Base-by-base conservation (phyloP, 164 flowering plant species). In the Vitis riparia region DNA sequence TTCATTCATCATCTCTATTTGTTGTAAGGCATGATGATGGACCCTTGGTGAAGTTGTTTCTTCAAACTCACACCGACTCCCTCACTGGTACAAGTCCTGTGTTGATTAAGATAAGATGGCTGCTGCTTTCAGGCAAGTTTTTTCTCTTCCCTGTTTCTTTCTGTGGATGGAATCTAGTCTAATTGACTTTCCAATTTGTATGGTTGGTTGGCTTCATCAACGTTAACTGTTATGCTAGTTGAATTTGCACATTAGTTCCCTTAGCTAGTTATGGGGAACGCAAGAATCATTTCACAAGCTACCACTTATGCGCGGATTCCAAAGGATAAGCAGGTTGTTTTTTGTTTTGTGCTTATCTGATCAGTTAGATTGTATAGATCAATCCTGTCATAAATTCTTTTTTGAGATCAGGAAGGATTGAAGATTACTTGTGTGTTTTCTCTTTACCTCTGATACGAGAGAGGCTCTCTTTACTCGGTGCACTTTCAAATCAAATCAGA, bases 271-370 rank as follows among this genome's bases (percentile, higher is more conserved):
- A 5, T 47, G 49, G 47, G 59, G 61, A 27, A 29, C 9, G 5
- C n/a, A 27, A 48, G 48, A 19, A 62, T 67, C 19, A 62, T 15
- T 53, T 63, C 53, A 8, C 44, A 55, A 53, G 62, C 51, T 14
- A 11, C 12, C 49, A 13, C 14, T 27, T 66, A 11, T 23, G 0
- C 17, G 15, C 6, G 47, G 62, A 61, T 68, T 53, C 32, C 53
- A 19, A 57, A 55, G 65, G 80, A 63, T 78, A 73, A 78, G 79
- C 83, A 51, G 30, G 60, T 6, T 37, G 44, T 71, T 56, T 79
- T 80, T 83, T 66, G 11, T 57, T 11, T 57, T 53, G 75, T 72
- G 82, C 83, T 83, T 78, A 72, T 80, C 83, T 72, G 65, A 75
- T 71, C 27, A 29, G 15, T 65, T 80, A 37, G 69, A 58, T 49